Evolutionary conservation across 495 filamentous ascomycete species (phyloP), one percentile per base, ranked within the genome.

Genomic region (Astrothelium subdiscretum): DNA sequence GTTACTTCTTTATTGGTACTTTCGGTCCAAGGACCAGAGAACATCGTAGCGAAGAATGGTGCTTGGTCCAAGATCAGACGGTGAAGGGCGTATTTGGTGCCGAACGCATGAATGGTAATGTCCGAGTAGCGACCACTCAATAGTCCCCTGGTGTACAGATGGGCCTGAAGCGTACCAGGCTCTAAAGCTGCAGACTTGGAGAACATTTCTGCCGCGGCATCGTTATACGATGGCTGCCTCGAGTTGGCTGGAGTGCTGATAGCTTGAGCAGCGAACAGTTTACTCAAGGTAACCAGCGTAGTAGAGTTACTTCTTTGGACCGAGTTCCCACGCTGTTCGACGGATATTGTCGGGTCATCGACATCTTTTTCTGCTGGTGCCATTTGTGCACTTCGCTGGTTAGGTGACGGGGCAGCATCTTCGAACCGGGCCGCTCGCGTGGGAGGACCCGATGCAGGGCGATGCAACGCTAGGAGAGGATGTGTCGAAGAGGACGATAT

Each of bases 11-110:
- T 79, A 2, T 79, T 74, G 20, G 73, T 74, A 54, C 78, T 78
- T 64, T 85, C 82, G 31, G 77, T 67, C 82, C 82, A 85, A n/a
- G 82, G 82, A 48, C 76, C 81, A 26, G 81, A 81, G 27, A 85
- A 70, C 58, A 76, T 79, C 11, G 77, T 78, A 1, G 78, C 74
- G 68, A 84, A 84, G 73, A 82, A 85, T 0, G 82, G 81, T 3
- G 82, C 79, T 32, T 80, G 79, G 67, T 85, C 82, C 20, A 85
- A 77, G 32, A 85, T 73, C 26, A 85, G 68, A 1, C 82, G 77
- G 65, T 85, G 82, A 1, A 85, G 71, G 38, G 71, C 69, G 66
- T 85, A 85, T 51, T 67, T 68, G n/a, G 73, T 76, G 2, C 76
- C 77, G 63, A 85, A 85, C 13, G 81, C 81, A 63, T 76, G 66